phyloP scores from a whole-genome alignment of 2,329 filamentous ascomycete genomes.

The Cercospora berteroae region DNA sequence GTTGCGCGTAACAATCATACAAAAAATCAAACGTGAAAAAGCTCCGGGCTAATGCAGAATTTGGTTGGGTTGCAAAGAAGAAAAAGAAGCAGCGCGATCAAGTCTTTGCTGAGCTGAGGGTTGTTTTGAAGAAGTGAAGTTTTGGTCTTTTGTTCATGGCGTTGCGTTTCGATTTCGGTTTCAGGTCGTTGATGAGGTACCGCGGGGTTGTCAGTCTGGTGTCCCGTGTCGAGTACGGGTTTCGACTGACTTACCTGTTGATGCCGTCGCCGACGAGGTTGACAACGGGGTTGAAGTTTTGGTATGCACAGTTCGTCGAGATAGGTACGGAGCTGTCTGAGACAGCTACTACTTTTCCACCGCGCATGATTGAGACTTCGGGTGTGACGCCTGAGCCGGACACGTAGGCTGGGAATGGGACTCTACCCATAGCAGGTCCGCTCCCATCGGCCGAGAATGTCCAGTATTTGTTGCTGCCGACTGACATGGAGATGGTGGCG shows the following conservation, averaged over 20 bases:
- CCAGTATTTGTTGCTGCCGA: slow-evolving; percentile 39
- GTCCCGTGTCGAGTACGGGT: background rate
- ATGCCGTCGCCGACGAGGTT: slow-evolving; percentile 35
- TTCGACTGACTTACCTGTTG: slow-evolving; percentile 18
- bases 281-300: slow-evolving; percentile 41
- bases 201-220: slow-evolving; percentile 3
- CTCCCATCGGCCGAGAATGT: slow-evolving; percentile 34
- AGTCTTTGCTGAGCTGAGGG: background rate
- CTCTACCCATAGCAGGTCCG: slow-evolving; percentile 35
- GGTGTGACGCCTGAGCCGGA: slow-evolving; percentile 32
- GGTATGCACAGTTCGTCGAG: slow-evolving; percentile 33
- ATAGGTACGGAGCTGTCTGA: slow-evolving; percentile 33
- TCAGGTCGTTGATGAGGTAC: slow-evolving; percentile 11
- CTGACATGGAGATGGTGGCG: slow-evolving; percentile 36
- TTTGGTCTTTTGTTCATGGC: background rate
- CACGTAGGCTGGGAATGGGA: slow-evolving; percentile 37
- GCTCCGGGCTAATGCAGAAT: slow-evolving; percentile 25
- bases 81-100: background rate
- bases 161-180: background rate
- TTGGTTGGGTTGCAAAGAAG: no score
- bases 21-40: slow-evolving; percentile 10
- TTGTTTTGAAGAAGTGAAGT: background rate
- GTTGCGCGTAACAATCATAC: slow-evolving; percentile 24
- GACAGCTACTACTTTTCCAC: slow-evolving; percentile 29
- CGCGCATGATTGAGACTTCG: slow-evolving; percentile 36